Evolutionary conservation across 352 stramenopile genomes (phyloP), one percentile per base, ranked within the genome.

Genomic region (Elongisporangium senticosum): DNA sequence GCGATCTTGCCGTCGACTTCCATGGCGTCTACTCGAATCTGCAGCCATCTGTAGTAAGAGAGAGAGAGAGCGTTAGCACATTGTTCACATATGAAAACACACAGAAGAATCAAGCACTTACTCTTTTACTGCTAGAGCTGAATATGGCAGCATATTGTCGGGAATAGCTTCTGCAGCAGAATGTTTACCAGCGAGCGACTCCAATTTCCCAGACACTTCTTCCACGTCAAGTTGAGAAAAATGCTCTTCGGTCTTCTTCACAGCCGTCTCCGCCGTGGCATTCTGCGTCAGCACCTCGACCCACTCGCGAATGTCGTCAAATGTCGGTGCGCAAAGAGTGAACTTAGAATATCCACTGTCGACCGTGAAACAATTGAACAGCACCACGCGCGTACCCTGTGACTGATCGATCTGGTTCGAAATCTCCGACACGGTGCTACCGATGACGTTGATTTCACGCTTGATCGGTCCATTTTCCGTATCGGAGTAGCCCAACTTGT

Each of bases 321-420:
- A 95, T n/a, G 78, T 82, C 19, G 82, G 81, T 7, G 86, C 86
- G 19, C 81, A 94, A 15, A 95, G 49, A n/a, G 86, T 73, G 56
- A 95, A 92, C 54, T 89, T 90, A 40, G 79, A 69, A 55, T 93
- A 90, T 0, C 86, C 86, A 23, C 82, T 93, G 65, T 95, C 86
- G 24, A 95, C 74, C 21, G 69, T 85, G 56, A 95, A 94, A 55
- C 86, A 95, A 59, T 95, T 87, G 61, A 93, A 93, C 11, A 95
- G 68, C 51, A 95, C 86, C 47, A 91, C 82, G 19, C 86, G 83
- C 17, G 75, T 77, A 53, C 86, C 86, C 55, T 93, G 84, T n/a
- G 83, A 93, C 53, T 95, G 86, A 63, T 96, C 86, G 13, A 96
- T 68, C 60, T 96, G 86, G 63, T 96, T 94, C 37, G 86, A 78